A percentile compares a stretch with the other conserved stretches of the same genome.
Conservation (phyloP, 2,329 filamentous ascomycete species). For the Paracorniculantispora psalliotae region DNA sequence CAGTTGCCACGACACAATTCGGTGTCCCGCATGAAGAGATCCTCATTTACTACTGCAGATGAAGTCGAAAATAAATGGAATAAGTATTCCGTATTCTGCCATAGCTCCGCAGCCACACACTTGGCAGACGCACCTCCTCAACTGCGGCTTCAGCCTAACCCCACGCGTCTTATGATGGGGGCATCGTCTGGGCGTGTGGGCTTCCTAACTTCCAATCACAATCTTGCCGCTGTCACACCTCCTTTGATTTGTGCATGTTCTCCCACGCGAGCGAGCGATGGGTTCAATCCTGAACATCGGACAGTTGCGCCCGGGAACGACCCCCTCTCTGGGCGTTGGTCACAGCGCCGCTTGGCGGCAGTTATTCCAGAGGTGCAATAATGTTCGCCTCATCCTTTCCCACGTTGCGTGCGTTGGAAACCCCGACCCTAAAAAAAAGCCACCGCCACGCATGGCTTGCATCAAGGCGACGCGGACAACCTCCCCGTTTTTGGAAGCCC, state of each 20-base stretch:
- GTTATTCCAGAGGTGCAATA: not conserved
- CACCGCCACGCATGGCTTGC: not conserved
- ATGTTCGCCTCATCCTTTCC: too few species aligned
- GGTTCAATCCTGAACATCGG: too few species aligned
- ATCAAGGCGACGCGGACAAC: not conserved
- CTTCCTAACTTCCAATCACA: not conserved
- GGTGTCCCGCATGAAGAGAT: not conserved
- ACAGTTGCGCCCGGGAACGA: too few species aligned
- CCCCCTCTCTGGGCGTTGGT: too few species aligned
- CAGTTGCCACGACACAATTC: not conserved
- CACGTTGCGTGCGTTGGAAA: too few species aligned
- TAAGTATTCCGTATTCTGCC: not conserved
- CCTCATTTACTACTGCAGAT: not conserved
- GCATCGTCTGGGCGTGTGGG: not conserved
- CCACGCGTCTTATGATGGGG: not conserved
- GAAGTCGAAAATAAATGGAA: not conserved
- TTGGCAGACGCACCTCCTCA: not conserved
- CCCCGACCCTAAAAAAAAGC: not conserved
- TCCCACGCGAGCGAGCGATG: too few species aligned
- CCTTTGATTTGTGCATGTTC: not conserved
- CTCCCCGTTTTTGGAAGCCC: not conserved
- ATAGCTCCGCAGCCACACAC: constrained; percentile 1
- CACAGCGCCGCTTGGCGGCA: not conserved
- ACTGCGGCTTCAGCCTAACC: not conserved
- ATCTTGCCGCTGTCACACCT: not conserved